Evolutionary conservation across 2,329 filamentous ascomycete genomes (phyloP).

Genomic region (Geosmithia flava): DNA sequence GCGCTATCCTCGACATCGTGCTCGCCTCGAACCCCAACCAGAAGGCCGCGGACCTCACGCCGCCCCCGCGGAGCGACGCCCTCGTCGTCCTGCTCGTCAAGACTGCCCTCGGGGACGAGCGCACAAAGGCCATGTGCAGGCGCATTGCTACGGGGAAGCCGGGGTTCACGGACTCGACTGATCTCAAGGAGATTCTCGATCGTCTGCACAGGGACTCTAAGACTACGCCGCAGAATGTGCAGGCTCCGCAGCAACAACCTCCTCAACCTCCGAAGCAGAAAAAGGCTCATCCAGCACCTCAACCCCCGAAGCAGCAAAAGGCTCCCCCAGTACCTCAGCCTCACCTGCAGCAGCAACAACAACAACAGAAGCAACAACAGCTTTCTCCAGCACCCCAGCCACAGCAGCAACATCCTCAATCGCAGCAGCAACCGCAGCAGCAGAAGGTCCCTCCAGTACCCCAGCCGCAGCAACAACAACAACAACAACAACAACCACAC

Average conservation of each 20-base stretch:
- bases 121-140: slow-evolving; percentile 35
- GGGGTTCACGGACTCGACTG: slow-evolving; percentile 37
- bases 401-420: neutral
- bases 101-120: slow-evolving; percentile 39
- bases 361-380: no score
- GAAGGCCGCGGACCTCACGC: slow-evolving; percentile 36
- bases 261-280: no score
- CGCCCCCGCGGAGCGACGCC: slow-evolving; percentile 41
- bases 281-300: no score
- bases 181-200: slow-evolving; percentile 41
- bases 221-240: slow-evolving; percentile 9
- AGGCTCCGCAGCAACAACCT: no score
- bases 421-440: neutral
- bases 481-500: no score
- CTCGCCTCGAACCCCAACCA: slow-evolving; percentile 45
- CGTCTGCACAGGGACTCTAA: slow-evolving; percentile 29
- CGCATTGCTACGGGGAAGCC: slow-evolving; percentile 40
- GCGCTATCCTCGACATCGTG: slow-evolving; percentile 45
- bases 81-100: slow-evolving; percentile 45
- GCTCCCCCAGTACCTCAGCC: slow-evolving; percentile 3
- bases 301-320: no score
- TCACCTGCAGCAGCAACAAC: neutral
- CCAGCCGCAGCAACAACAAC: neutral
- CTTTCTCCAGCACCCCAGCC: no score
- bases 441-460: neutral